Base-by-base conservation (phyloP, 495 filamentous ascomycete genomes). In the Penicillium subrubescens region DNA sequence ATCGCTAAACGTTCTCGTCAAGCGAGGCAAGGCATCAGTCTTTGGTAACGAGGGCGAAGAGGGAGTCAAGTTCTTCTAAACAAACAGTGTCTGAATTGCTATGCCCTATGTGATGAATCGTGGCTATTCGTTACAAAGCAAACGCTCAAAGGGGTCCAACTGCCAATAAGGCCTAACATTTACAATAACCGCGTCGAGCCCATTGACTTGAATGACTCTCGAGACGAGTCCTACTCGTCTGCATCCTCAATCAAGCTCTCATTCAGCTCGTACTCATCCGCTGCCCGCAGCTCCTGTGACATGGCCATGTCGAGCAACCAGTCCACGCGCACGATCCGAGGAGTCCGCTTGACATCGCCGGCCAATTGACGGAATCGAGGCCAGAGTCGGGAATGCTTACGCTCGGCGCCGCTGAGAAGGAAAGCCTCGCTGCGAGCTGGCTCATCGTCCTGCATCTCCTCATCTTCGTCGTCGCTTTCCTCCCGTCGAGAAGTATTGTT, bases 21-120 rank as follows among this genome's bases (percentile, higher is more conserved):
- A 94, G 82, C 82, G 89, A 39, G 93, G 93, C 64, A 96, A 90
- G 77, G 94, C 95, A 25, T 93, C 97, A 77, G 86, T 98, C 14
- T 97, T 99, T 81, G 94, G 94, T 21, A 76, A 68, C 41, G 93
- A 94, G 65, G 94, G 94, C 67, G 87, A 90, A 62, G 86, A 88
- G 71, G 95, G 95, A 58, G 92, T 97, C 62, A 99, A 99, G 79
- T 98, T 99, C 81, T 97, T 97, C 73, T 98, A 81, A 81, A 63
- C 5, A 48, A 57, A 35, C 27, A 19, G 21, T 37, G 55, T 59
- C n/a, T 23, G 52, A 23, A 46, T 66, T 50, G 35, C 37, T 69
- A 31, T 43, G 59, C 63, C 52, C 53, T 56, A 39, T 58, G 51
- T 27, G 62, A 66, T 62, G 33, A 65, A 66, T 68, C 65, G 37